Base-by-base conservation (phyloP, 2,329 filamentous ascomycete species). In the Xylariomycetidae sp. region DNA sequence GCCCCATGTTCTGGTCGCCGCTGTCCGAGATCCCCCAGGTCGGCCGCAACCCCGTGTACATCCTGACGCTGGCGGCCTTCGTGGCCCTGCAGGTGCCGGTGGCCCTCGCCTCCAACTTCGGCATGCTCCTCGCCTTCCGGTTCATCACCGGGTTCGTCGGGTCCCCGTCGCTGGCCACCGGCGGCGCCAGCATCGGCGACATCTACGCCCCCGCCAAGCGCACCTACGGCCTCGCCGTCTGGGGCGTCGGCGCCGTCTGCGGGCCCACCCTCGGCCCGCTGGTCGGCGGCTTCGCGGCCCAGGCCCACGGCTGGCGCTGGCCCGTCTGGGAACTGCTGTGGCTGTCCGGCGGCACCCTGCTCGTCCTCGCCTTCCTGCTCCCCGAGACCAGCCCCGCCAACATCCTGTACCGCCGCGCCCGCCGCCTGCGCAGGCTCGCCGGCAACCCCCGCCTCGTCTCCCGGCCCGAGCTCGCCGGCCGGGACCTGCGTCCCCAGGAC, bases 31-130 rank as follows among this genome's bases (percentile, higher is more conserved):
- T 81, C 10, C 74, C 76, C 0, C 41, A 61, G 20, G 64, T 79
- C 34, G 75, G 76, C 3, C 63, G 76, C 2, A 79, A 74, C 35
- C 64, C 67, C 2, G 65, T 72, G 1, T 80, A 79, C 44, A 66
- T 79, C 19, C 48, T 71, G 35, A 72, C 73, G 0, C 68, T 78
- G 35, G 59, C 60, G 12, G 57, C 77, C 18, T 80, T 79, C 44
- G 65, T 76, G 16, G 60, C 77, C 8, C 54, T 80, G 1, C 64
- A 63, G 9, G 57, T 79, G 0, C 69, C 72, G 0, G 66, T 70
- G 0, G 69, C 71, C 0, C 50, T 78, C 0, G 70, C 70, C 1
- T 53, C 67, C 20, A 73, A 73, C 50, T 72, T 77, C 28, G 56
- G 64, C 1, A 67, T 68, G 2, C 57, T 80, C 6, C 56, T 76